Percentiles rank a stretch among this genome's conserved stretches.
Conservation (phyloP, 2,329 filamentous ascomycete species). For the Apiospora koreana region DNA sequence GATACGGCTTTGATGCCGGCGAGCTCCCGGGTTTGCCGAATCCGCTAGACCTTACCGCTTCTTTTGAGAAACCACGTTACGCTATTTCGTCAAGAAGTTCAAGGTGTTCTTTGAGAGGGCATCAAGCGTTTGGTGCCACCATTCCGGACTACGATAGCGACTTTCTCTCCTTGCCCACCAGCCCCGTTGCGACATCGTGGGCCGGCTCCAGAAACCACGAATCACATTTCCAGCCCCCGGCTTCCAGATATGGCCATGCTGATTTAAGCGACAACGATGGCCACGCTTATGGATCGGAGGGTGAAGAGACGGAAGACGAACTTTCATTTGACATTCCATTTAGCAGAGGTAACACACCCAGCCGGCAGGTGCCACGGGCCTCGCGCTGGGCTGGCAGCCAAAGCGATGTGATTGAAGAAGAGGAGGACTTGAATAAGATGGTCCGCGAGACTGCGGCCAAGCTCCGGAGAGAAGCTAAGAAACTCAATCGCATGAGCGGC, state of each 20-base stretch:
- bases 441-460: not conserved
- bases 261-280: not conserved
- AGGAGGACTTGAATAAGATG: slow-evolving; percentile 6
- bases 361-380: not conserved
- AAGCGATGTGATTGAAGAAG: slow-evolving; percentile 12
- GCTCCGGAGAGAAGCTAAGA: slow-evolving; percentile 13
- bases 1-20: slow-evolving; percentile 14
- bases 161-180: not conserved
- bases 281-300: not conserved
- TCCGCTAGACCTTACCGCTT: slow-evolving; percentile 3
- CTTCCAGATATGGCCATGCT: not conserved
- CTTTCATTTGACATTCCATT: slow-evolving; percentile 17
- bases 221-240: not conserved
- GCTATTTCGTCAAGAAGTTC: not conserved
- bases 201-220: not conserved
- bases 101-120: not conserved
- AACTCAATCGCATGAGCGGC: not conserved
- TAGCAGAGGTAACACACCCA: slow-evolving; percentile 1
- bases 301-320: slow-evolving; percentile 14
- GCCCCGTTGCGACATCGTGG: not conserved
- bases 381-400: not conserved
- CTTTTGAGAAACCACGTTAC: not conserved
- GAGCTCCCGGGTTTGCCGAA: slow-evolving; percentile 14
- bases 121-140: not conserved
- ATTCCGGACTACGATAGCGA: not conserved